These are phyloP conservation scores for Botrytis tulipae DNA, from an alignment of 2,329 filamentous ascomycete species.

Conservation along the genomic window DNA sequence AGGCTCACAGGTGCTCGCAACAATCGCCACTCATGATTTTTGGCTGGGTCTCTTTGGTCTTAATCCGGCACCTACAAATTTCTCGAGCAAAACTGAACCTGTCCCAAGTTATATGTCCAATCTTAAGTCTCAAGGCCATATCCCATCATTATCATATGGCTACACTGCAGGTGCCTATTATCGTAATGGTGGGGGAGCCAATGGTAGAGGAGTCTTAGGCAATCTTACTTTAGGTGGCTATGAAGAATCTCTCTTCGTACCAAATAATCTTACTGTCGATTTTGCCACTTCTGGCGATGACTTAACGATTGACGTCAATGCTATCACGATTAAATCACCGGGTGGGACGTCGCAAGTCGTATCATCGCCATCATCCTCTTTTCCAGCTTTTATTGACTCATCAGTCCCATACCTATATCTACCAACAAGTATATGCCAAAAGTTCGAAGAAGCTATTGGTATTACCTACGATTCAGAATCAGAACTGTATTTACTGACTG, in stretches of 20 bases:
- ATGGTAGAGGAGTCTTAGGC: slow-evolving; percentile 23
- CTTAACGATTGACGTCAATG: slow-evolving; percentile 42
- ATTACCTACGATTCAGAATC: slow-evolving; percentile 40
- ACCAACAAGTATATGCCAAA: slow-evolving; percentile 39
- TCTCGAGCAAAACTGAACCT: slow-evolving; percentile 23
- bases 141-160: slow-evolving; percentile 45
- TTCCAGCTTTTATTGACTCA: slow-evolving; percentile 40
- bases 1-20: slow-evolving; percentile 31
- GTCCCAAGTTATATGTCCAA: slow-evolving; percentile 41
- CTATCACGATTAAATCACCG: slow-evolving; percentile 32
- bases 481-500: slow-evolving; percentile 41
- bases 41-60: slow-evolving; percentile 34
- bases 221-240: slow-evolving; percentile 40
- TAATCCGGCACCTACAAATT: slow-evolving; percentile 29
- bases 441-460: slow-evolving; percentile 41
- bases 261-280: slow-evolving; percentile 42
- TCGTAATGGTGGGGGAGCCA: slow-evolving; percentile 31
- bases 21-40: slow-evolving; percentile 37
- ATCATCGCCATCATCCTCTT: slow-evolving; percentile 22
- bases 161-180: slow-evolving; percentile 46
- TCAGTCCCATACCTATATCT: slow-evolving; percentile 44
- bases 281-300: slow-evolving; percentile 42
- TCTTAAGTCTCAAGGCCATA: slow-evolving; percentile 41
- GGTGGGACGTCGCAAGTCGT: slow-evolving; percentile 24
- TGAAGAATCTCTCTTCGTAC: slow-evolving; percentile 43